Evolutionary conservation across 768 basidiomycete species (phyloP).

Genomic region (Agaricus blazei): DNA sequence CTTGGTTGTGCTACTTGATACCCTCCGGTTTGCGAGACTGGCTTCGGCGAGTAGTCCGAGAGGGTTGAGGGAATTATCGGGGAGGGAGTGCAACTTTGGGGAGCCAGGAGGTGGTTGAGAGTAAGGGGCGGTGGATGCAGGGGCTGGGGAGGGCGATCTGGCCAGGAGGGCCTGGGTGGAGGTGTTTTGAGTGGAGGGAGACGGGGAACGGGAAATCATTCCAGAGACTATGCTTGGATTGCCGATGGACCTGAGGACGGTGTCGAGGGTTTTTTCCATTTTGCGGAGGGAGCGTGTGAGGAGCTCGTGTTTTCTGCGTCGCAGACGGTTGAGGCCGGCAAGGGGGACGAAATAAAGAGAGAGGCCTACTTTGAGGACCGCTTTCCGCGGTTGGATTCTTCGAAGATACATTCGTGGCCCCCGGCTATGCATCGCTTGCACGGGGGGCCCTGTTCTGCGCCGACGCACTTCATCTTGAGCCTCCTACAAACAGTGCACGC

Average conservation of each 20-base stretch:
- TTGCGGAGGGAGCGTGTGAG: constrained; percentile 78
- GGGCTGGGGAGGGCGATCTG: constrained; percentile 43
- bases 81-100: constrained; percentile 85
- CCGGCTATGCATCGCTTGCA: constrained; percentile 82
- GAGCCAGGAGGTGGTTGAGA: constrained; percentile 44
- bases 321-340: constrained; percentile 18
- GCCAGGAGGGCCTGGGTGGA: constrained; percentile 56
- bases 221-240: constrained; percentile 76
- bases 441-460: constrained; percentile 84
- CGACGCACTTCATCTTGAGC: constrained; percentile 91
- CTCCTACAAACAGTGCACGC: constrained; percentile 91
- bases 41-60: constrained; percentile 91
- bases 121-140: constrained; percentile 20
- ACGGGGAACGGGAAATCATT: constrained; percentile 79
- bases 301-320: constrained; percentile 73
- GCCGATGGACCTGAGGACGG: constrained; percentile 82
- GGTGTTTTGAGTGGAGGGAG: constrained; percentile 52
- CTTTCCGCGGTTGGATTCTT: constrained; percentile 95
- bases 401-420: constrained; percentile 90
- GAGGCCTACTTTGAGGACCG: constrained; percentile 68
- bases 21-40: constrained; percentile 69
- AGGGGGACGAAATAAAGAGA: neutral
- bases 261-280: constrained; percentile 92
- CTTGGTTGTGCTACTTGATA: constrained; percentile 28
- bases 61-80: constrained; percentile 90